phyloP scores from a whole-genome alignment of 2,329 filamentous ascomycete species.

The Trichocomaceae sp. region DNA sequence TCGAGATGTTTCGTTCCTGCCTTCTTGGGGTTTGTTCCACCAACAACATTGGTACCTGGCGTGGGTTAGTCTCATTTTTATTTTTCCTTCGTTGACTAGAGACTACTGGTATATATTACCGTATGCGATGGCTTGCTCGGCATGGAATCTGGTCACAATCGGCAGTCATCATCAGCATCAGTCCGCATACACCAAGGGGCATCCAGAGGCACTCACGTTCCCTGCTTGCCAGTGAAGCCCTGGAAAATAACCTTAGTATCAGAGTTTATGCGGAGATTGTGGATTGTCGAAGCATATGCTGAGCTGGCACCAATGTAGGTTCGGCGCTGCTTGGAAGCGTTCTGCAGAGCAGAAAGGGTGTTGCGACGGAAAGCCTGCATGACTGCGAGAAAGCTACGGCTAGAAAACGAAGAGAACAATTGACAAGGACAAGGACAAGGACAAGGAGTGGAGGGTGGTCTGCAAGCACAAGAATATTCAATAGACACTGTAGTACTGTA shows the following conservation, averaged over 20 bases:
- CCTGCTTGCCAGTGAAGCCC: conserved; percentile 95
- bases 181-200: conserved; percentile 7
- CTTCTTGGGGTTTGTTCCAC: conserved; percentile 99
- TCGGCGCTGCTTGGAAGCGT: conserved; percentile 56
- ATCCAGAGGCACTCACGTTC: conserved; percentile 61
- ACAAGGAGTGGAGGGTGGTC: conserved; percentile 6
- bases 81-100: not conserved
- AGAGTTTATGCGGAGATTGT: conserved; percentile 86
- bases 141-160: conserved; percentile 69
- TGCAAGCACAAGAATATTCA: not conserved
- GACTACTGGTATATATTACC: conserved; percentile 51
- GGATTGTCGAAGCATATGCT: conserved; percentile 64
- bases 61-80: conserved; percentile 21
- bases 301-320: conserved; percentile 66
- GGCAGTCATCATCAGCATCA: conserved; percentile 29
- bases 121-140: conserved; percentile 95
- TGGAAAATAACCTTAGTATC: conserved; percentile 96
- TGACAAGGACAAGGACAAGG: conserved; percentile 3
- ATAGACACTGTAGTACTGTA: not conserved
- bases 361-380: conserved; percentile 85
- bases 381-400: conserved; percentile 15
- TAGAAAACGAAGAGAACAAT: conserved; percentile 15
- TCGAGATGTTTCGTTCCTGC: conserved; percentile 83
- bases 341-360: conserved; percentile 60
- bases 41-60: conserved; percentile 89